Conservation (phyloP, 108 stramenopile genomes). For the Skeletonema grethae region DNA sequence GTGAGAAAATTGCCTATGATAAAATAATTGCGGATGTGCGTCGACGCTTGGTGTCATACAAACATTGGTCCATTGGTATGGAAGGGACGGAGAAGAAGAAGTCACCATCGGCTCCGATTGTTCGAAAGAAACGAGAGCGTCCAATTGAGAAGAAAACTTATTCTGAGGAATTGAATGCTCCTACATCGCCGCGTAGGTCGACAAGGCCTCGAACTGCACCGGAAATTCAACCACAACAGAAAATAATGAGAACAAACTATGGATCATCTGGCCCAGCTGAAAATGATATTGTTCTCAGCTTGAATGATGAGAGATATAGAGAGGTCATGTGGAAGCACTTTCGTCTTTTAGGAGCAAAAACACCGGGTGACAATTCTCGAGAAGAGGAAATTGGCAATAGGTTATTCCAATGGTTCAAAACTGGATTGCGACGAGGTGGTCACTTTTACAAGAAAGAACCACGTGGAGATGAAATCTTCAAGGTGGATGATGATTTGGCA, state of each 20-base stretch:
- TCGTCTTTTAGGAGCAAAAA: constrained; percentile 14
- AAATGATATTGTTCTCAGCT: constrained; percentile 20
- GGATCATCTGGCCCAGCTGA: not conserved
- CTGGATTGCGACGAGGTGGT: constrained; percentile 16
- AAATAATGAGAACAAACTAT: constrained; percentile 1
- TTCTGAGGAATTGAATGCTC: not conserved
- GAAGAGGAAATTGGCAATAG: constrained; percentile 8
- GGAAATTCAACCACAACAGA: not conserved
- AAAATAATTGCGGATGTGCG: constrained; percentile 21
- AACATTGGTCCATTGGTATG: constrained; percentile 8
- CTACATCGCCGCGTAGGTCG: not conserved
- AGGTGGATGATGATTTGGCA: constrained; percentile 27
- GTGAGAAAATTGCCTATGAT: not conserved
- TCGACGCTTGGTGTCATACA: constrained; percentile 6
- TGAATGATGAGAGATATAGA: constrained; percentile 20
- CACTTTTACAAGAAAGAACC: constrained; percentile 21
- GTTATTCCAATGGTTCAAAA: constrained; percentile 20
- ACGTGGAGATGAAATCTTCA: constrained; percentile 1
- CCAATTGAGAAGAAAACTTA: not conserved
- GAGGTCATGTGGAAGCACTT: constrained; percentile 31
- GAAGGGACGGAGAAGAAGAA: constrained; percentile 1
- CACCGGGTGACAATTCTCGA: constrained; percentile 7
- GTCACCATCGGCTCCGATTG: not conserved
- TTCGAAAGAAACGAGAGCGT: not conserved
- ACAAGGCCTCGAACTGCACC: not conserved